These are phyloP conservation scores for Xylariaceae sp. DNA, from an alignment of 2,329 filamentous ascomycete genomes.

Conservation along the genomic window DNA sequence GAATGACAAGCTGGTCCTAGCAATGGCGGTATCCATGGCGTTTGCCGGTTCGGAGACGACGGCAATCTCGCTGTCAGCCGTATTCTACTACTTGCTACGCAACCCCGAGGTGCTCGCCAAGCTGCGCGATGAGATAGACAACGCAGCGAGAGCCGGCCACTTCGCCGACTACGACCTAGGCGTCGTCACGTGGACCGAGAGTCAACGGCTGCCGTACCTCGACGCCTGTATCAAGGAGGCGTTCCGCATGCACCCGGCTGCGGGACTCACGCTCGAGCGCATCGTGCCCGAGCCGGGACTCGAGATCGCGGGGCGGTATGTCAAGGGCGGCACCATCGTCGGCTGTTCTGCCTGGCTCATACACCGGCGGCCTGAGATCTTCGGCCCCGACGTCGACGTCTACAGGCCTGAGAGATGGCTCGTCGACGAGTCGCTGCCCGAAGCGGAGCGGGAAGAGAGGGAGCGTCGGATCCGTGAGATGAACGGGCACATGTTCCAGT, in stretches of 20 bases:
- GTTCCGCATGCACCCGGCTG: constrained; percentile 69
- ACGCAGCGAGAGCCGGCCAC: constrained; percentile 45
- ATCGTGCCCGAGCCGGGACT: constrained; percentile 61
- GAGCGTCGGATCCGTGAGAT: constrained; percentile 57
- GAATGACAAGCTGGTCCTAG: constrained; percentile 62
- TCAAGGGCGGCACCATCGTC: constrained; percentile 67
- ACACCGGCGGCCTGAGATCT: constrained; percentile 62
- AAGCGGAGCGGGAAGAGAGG: constrained; percentile 32
- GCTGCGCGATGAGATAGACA: constrained; percentile 59
- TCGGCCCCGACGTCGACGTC: constrained; percentile 59
- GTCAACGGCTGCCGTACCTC: constrained; percentile 66
- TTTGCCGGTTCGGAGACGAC: constrained; percentile 77
- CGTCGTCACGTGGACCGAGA: constrained; percentile 64
- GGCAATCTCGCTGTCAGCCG: constrained; percentile 63
- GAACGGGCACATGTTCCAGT: constrained; percentile 67
- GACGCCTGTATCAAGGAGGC: constrained; percentile 75
- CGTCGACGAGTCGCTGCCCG: constrained; percentile 32
- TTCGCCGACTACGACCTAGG: constrained; percentile 50
- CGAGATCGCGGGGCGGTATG: constrained; percentile 55
- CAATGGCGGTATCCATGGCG: constrained; percentile 66
- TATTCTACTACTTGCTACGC: constrained; percentile 70
- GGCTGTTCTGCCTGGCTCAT: constrained; percentile 72
- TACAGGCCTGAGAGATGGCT: constrained; percentile 67
- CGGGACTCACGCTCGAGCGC: constrained; percentile 67
- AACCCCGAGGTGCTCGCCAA: constrained; percentile 50